A percentile compares a stretch with the other conserved stretches of the same genome.
Conservation (phyloP, 192 early-diverging fungal genomes). For the Podila clonocystis region DNA sequence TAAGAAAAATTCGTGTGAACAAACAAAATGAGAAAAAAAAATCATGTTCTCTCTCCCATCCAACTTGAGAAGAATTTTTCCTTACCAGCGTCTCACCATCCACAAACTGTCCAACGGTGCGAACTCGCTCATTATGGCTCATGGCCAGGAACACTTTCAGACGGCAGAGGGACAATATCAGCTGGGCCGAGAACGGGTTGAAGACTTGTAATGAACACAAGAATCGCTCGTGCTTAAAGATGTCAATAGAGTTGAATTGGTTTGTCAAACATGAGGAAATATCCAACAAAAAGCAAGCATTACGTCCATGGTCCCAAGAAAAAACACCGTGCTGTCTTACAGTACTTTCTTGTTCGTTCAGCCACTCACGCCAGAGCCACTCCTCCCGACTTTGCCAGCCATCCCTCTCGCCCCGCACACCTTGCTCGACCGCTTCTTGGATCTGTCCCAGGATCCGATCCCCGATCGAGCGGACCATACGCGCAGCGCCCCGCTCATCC, state of each 20-base stretch:
- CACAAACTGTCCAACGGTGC: constrained; percentile 21
- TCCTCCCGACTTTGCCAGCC: constrained; percentile 28
- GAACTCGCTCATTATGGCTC: constrained; percentile 20
- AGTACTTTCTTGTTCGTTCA: constrained; percentile 36
- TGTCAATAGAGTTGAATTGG: neutral
- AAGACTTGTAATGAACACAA: constrained; percentile 16
- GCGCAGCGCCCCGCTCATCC: constrained; percentile 19
- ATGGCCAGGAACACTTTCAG: constrained; percentile 30
- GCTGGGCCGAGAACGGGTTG: constrained; percentile 32
- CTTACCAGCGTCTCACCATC: constrained; percentile 25
- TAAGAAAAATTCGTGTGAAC: too few relatives aligned
- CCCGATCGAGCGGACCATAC: constrained; percentile 19
- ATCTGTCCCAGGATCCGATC: constrained; percentile 11
- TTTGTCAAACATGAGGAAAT: neutral
- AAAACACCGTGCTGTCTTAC: constrained; percentile 2
- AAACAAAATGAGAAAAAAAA: neutral
- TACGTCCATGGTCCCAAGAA: too few relatives aligned
- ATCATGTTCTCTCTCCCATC: neutral
- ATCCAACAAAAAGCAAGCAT: too few relatives aligned
- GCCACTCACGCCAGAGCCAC: constrained; percentile 40
- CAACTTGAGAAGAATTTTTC: neutral
- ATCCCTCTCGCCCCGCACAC: constrained; percentile 18
- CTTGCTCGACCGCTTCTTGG: neutral
- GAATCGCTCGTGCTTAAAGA: constrained; percentile 32
- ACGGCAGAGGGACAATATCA: constrained; percentile 26